Evolutionary conservation across 345 rosid species (phyloP).

Genomic region (Triadica sebifera): DNA sequence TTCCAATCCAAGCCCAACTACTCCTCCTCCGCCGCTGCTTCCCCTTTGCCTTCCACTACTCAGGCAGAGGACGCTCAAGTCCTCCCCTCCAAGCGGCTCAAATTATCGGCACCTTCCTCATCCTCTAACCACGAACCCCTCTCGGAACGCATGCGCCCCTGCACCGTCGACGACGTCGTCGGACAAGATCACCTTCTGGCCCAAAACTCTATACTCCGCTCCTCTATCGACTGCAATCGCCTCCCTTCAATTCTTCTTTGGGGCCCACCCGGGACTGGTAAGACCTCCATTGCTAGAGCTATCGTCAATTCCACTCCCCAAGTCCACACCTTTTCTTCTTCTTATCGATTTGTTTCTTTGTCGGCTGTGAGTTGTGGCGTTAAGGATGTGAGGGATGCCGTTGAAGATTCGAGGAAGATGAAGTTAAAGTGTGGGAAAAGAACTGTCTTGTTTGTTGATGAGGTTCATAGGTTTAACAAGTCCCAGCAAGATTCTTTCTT

Average conservation of each 20-base stretch:
- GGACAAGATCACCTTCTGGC: constrained; percentile 74
- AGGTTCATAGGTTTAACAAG: constrained; percentile 80
- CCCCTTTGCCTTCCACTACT: constrained; percentile 16
- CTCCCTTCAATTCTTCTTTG: constrained; percentile 74
- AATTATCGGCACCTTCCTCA: not conserved
- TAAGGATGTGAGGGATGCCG: constrained; percentile 76
- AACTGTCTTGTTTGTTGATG: constrained; percentile 76
- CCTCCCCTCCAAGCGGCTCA: constrained; percentile 40
- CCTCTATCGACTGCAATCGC: constrained; percentile 50
- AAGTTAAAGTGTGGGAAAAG: constrained; percentile 41
- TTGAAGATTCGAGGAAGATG: constrained; percentile 57
- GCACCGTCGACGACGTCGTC: constrained; percentile 59
- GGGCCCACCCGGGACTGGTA: constrained; percentile 95
- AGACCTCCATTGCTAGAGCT: constrained; percentile 75
- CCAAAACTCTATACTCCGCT: constrained; percentile 50
- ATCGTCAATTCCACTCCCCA: constrained; percentile 45
- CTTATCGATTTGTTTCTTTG: constrained; percentile 53
- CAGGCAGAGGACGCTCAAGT: constrained; percentile 1
- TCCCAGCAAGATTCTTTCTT: constrained; percentile 82
- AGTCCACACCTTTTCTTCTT: constrained; percentile 1
- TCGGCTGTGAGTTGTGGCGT: constrained; percentile 77
- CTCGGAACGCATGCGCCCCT: constrained; percentile 84
- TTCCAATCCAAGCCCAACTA: constrained; percentile 29
- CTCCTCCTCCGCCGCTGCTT: not conserved
- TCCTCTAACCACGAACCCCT: constrained; percentile 39